phyloP scores from a whole-genome alignment of 805 yeast species.

The Zygotorulaspora chibaensis region DNA sequence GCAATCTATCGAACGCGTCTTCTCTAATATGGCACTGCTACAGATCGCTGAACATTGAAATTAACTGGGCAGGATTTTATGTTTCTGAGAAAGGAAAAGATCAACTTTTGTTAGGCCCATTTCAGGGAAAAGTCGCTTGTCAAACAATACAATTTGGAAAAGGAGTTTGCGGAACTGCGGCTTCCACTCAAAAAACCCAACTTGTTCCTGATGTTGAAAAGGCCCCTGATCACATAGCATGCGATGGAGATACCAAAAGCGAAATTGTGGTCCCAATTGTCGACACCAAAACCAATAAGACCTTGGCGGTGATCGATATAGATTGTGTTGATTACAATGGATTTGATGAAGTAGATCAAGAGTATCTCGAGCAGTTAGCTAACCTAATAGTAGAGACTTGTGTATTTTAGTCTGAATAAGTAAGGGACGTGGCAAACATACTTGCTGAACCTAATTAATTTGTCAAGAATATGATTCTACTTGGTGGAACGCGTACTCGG shows the following conservation, averaged over 20 bases:
- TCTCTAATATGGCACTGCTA: constrained; percentile 88
- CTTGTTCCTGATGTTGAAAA: constrained; percentile 70
- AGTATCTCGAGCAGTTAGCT: constrained; percentile 58
- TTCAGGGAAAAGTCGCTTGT: constrained; percentile 96
- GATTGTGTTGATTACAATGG: constrained; percentile 68
- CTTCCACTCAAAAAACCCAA: constrained; percentile 54
- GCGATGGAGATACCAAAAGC: constrained; percentile 91
- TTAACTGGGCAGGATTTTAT: constrained; percentile 96
- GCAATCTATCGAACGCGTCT: constrained; percentile 81
- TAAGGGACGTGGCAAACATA: no score
- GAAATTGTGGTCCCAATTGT: constrained; percentile 89
- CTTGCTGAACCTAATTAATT: no score
- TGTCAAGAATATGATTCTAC: no score
- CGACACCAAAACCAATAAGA: constrained; percentile 35
- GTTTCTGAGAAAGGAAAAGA: constrained; percentile 35
- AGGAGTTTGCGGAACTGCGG: constrained; percentile 94
- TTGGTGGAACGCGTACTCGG: no score
- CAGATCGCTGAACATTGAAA: constrained; percentile 49
- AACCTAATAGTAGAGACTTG: constrained; percentile 48
- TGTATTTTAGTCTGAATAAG: constrained; percentile 37
- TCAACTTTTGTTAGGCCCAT: constrained; percentile 78
- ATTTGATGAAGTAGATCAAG: constrained; percentile 60
- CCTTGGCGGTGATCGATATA: constrained; percentile 78
- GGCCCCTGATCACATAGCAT: constrained; percentile 92
- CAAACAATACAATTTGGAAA: constrained; percentile 71